These are phyloP conservation scores for Butyriboletus loyo DNA, from an alignment of 768 basidiomycete species.

Conservation along the genomic window DNA sequence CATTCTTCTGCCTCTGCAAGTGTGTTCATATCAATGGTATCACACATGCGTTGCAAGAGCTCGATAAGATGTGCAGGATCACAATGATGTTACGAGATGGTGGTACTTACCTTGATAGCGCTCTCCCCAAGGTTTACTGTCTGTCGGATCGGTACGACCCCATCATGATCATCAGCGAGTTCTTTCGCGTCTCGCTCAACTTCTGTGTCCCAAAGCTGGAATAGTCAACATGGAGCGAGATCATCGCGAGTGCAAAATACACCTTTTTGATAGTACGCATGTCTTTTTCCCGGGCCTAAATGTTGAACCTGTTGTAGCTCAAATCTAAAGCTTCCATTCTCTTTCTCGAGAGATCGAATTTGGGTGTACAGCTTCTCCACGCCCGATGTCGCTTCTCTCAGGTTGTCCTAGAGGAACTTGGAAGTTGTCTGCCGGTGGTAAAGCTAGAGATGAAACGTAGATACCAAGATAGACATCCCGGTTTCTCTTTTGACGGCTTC, in stretches of 20 bases:
- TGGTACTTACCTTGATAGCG: conserved; percentile 7
- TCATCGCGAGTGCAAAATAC: not conserved
- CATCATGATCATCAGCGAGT: conserved; percentile 1
- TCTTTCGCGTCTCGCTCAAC: conserved; percentile 13
- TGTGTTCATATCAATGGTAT: conserved; percentile 21
- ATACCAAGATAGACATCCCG: conserved; percentile 8
- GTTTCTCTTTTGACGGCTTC: not conserved
- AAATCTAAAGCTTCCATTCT: conserved; percentile 3
- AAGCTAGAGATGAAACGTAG: not conserved
- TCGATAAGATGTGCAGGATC: not conserved
- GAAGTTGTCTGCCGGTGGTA: not conserved
- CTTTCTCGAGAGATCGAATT: conserved; percentile 9
- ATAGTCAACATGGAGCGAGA: not conserved
- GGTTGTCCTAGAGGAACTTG: conserved; percentile 5
- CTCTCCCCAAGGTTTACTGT: conserved; percentile 6
- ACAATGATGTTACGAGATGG: not conserved
- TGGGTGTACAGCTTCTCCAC: conserved; percentile 9
- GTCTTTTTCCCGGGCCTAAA: conserved; percentile 12
- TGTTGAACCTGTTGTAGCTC: conserved; percentile 3
- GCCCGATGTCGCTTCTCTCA: conserved; percentile 2
- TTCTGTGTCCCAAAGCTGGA: conserved; percentile 17
- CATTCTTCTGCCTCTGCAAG: conserved; percentile 21
- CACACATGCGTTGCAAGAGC: conserved; percentile 14
- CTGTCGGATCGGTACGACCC: not conserved
- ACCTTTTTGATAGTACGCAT: conserved; percentile 18